Conservation (phyloP, 2,329 filamentous ascomycete genomes). For the Aaosphaeria pasadenensis region DNA sequence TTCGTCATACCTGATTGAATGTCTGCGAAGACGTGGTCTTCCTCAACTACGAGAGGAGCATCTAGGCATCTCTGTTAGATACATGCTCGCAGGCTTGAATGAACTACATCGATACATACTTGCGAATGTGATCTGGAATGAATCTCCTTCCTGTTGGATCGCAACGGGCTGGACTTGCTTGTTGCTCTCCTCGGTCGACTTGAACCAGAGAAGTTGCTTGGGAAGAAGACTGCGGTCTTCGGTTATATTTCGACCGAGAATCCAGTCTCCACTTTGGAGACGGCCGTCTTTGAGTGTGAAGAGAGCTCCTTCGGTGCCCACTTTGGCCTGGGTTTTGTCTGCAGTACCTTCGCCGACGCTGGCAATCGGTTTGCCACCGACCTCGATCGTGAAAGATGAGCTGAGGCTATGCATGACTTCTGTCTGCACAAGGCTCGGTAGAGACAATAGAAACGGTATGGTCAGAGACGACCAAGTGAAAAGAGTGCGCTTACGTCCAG, state of each 20-base stretch:
- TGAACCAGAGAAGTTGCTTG: conserved; percentile 24
- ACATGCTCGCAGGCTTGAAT: too few species aligned
- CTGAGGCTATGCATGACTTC: conserved; percentile 18
- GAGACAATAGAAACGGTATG: too few species aligned
- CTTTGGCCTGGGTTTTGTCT: conserved; percentile 13
- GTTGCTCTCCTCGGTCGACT: conserved; percentile 5
- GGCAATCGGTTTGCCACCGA: conserved; percentile 19
- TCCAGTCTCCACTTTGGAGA: conserved; percentile 16
- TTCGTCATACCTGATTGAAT: too few species aligned
- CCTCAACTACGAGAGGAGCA: too few species aligned
- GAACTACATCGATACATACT: conserved; percentile 1
- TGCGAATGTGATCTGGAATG: conserved; percentile 15
- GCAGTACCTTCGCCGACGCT: conserved; percentile 6
- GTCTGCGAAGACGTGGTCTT: too few species aligned
- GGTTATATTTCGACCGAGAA: conserved; percentile 14
- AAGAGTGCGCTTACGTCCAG: conserved; percentile 7
- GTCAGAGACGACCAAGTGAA: background rate
- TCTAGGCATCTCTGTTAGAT: too few species aligned
- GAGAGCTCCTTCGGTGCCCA: conserved; percentile 15
- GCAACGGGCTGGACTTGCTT: conserved; percentile 11
- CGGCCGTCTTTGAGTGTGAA: conserved; percentile 20
- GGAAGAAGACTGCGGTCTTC: conserved; percentile 22
- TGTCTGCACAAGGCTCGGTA: background rate
- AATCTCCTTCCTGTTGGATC: conserved; percentile 13
- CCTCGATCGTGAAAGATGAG: conserved; percentile 20